These are phyloP conservation scores for Phytophthora melonis DNA, from an alignment of 352 stramenopile genomes.

Conservation along the genomic window DNA sequence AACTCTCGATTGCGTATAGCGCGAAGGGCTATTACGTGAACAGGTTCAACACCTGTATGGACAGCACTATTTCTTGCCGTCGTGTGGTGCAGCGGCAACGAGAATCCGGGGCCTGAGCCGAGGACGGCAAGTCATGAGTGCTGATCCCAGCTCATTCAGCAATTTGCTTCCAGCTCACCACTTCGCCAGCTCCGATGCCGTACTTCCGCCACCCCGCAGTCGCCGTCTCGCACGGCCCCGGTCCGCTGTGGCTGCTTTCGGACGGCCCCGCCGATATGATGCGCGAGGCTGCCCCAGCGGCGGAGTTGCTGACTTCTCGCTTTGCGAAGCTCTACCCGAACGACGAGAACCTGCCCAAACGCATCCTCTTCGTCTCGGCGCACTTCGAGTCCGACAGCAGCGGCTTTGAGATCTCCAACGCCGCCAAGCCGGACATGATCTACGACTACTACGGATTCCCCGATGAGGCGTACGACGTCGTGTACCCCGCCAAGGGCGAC, in stretches of 20 bases:
- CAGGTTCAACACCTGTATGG: constrained; percentile 16
- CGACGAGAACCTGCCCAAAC: constrained; percentile 40
- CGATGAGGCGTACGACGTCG: constrained; percentile 75
- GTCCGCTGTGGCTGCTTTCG: not conserved
- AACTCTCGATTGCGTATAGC: constrained; percentile 24
- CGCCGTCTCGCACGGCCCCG: constrained; percentile 6
- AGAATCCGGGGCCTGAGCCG: not conserved
- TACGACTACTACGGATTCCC: constrained; percentile 93
- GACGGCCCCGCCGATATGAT: not conserved
- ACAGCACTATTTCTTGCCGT: constrained; percentile 3
- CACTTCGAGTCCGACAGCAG: constrained; percentile 69
- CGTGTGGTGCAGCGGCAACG: constrained; percentile 15
- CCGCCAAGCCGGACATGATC: constrained; percentile 56
- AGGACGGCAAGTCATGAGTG: not conserved
- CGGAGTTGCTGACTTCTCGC: not conserved
- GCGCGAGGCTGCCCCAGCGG: not conserved
- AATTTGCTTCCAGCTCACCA: not conserved
- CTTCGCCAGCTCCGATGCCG: not conserved
- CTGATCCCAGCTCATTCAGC: not conserved
- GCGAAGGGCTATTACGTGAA: constrained; percentile 26
- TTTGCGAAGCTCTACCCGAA: constrained; percentile 37
- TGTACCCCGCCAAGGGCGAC: constrained; percentile 61
- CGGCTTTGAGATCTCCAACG: constrained; percentile 47
- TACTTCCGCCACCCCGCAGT: constrained; percentile 4
- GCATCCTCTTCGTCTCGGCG: constrained; percentile 82